Conservation (phyloP, 148 eudicot genomes). For the Arctostaphylos glauca region DNA sequence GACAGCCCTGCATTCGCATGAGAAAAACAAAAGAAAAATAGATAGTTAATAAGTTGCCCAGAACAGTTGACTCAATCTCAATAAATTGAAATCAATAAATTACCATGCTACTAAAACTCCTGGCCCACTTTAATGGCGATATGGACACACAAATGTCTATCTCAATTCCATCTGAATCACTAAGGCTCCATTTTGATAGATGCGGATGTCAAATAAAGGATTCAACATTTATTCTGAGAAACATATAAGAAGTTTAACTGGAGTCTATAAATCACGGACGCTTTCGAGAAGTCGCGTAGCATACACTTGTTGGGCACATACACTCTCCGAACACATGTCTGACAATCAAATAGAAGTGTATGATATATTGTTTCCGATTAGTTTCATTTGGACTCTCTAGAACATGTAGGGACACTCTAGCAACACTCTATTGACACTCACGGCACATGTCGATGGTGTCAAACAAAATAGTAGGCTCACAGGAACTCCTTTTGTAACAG, state of each 20-base stretch:
- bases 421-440: not conserved
- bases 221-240: not conserved
- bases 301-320: not conserved
- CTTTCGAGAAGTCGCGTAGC: not conserved
- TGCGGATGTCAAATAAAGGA: not conserved
- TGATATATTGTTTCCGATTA: not conserved
- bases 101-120: not conserved
- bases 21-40: not conserved
- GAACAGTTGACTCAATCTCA: not conserved
- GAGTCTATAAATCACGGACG: not conserved
- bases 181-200: not conserved
- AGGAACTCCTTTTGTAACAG: not conserved
- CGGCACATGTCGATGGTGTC: too few relatives aligned
- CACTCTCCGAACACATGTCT: not conserved
- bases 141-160: not conserved
- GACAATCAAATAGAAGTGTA: not conserved
- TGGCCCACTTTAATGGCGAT: not conserved
- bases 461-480: not conserved
- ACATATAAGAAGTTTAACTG: not conserved
- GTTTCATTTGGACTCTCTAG: not conserved
- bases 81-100: not conserved
- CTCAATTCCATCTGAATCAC: not conserved
- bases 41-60: constrained; percentile 15
- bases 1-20: constrained; percentile 37
- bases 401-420: not conserved